phyloP scores from a whole-genome alignment of 1,284 basidiomycete genomes.

The Xanthoconium separans region DNA sequence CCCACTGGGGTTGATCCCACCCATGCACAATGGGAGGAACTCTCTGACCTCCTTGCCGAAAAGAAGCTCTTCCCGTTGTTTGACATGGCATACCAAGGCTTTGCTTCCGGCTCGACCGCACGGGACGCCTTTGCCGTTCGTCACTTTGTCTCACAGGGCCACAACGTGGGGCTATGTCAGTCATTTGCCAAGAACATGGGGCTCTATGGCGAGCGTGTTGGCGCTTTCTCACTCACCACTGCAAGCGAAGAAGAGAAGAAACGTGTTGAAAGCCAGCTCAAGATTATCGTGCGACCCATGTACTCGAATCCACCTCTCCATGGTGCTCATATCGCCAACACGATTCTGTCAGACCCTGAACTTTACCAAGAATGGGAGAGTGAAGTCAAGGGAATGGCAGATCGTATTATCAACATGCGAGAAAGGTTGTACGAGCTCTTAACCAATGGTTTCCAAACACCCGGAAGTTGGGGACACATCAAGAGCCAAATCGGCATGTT shows the following conservation, averaged over 20 bases:
- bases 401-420: conserved; percentile 96
- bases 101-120: conserved; percentile 86
- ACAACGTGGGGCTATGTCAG: conserved; percentile 86
- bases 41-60: conserved; percentile 87
- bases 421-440: conserved; percentile 80
- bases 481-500: conserved; percentile 97
- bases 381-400: conserved; percentile 95
- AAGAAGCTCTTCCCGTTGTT: conserved; percentile 91
- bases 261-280: conserved; percentile 89
- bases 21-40: conserved; percentile 88
- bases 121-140: conserved; percentile 94
- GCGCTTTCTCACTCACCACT: conserved; percentile 88
- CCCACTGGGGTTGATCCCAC: conserved; percentile 98
- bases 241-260: conserved; percentile 79
- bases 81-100: conserved; percentile 97
- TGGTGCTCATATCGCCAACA: conserved; percentile 88
- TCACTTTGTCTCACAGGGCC: conserved; percentile 89
- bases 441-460: conserved; percentile 82
- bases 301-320: conserved; percentile 99
- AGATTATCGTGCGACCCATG: conserved; percentile 96
- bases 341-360: conserved; percentile 75
- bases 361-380: conserved; percentile 88
- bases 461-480: conserved; percentile 95
- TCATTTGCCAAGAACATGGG: conserved; percentile 99
- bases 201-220: conserved; percentile 95